Conservation (phyloP, 345 rosid genomes). For the Eucalyptus brandiana region DNA sequence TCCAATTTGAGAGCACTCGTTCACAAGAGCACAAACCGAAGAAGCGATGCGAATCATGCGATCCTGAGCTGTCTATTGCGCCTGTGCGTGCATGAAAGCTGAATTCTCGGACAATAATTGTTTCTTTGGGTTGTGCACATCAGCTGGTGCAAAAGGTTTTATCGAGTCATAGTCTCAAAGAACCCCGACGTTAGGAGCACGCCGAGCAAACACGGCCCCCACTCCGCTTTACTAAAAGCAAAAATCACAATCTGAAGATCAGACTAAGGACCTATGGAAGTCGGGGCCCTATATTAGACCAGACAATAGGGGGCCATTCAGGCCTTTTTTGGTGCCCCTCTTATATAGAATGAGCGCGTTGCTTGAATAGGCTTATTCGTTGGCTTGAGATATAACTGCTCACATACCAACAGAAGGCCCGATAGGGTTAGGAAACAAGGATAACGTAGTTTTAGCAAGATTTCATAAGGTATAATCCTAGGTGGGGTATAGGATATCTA, state of each 20-base stretch:
- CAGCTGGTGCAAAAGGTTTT: not conserved
- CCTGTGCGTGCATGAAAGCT: not conserved
- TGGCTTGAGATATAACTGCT: not conserved
- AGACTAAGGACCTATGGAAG: not conserved
- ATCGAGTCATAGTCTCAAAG: not conserved
- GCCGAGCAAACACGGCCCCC: not conserved
- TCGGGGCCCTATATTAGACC: not conserved
- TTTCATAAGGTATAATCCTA: not conserved
- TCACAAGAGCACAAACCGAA: not conserved
- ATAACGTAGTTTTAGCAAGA: not conserved
- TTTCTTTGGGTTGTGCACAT: not conserved
- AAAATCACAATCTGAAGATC: not conserved
- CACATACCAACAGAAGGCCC: not conserved
- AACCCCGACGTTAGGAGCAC: not conserved
- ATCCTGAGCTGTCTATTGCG: not conserved
- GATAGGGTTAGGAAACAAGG: not conserved
- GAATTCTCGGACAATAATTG: not conserved
- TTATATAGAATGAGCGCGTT: not conserved
- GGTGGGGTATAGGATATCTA: not conserved
- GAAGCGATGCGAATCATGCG: not conserved
- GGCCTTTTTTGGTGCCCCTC: not conserved
- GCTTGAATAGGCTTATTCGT: not conserved
- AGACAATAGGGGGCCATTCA: not conserved
- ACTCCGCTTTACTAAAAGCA: not conserved
- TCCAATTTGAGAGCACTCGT: not conserved